Conservation (phyloP, 139 green algal species). For the Ettlia oleoabundans region DNA sequence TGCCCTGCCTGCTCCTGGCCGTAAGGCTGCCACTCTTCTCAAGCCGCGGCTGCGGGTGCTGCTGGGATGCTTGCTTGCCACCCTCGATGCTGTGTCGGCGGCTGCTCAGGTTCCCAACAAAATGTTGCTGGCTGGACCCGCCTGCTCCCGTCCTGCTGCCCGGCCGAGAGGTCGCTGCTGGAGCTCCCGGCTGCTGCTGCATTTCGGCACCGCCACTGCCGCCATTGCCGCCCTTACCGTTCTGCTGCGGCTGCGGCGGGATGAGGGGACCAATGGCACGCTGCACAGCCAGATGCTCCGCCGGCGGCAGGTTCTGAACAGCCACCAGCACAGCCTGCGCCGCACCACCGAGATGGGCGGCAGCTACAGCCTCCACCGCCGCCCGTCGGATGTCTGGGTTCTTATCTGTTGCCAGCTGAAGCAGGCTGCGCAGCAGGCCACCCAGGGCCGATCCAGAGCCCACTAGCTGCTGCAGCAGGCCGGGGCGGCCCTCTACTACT, state of each 20-base stretch:
- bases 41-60: not conserved
- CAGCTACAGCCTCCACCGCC: slow-evolving; percentile 42
- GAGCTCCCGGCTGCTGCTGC: not conserved
- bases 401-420: slow-evolving; percentile 57
- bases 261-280: slow-evolving; percentile 34
- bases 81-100: slow-evolving; percentile 32
- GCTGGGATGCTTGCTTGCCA: not conserved
- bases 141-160: not conserved
- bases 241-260: slow-evolving; percentile 2
- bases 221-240: not conserved
- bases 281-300: slow-evolving; percentile 44
- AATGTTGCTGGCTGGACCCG: not conserved
- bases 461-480: slow-evolving; percentile 26
- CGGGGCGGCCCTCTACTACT: not conserved
- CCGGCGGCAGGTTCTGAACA: slow-evolving; percentile 19
- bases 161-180: no score
- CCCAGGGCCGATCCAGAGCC: slow-evolving; percentile 15
- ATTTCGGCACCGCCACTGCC: not conserved
- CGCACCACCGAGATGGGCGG: slow-evolving; percentile 39
- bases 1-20: slow-evolving; percentile 7
- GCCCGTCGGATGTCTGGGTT: slow-evolving; percentile 59
- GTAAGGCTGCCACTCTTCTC: slow-evolving; percentile 19
- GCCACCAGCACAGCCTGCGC: slow-evolving; percentile 18
- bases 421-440: slow-evolving; percentile 43
- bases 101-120: not conserved